Conservation (phyloP, 192 early-diverging fungal genomes). For the Obelidium mucronatum region DNA sequence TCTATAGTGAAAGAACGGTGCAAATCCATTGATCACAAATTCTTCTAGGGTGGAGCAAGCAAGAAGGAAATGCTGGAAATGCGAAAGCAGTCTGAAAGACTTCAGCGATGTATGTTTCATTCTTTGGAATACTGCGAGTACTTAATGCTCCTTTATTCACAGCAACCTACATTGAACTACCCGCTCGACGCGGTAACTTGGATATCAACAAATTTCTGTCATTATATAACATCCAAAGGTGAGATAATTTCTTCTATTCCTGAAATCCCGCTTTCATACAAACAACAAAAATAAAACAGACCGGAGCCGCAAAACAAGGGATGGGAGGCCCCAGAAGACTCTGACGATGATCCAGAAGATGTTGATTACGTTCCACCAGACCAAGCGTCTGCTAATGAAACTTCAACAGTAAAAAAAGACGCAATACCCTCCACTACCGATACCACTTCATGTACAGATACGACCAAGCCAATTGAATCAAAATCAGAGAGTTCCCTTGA, state of each 20-base stretch:
- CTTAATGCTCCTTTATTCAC: background rate
- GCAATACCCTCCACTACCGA: too few species aligned
- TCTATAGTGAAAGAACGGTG: too few species aligned
- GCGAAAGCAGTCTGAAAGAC: conserved; percentile 9
- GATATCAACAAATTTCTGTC: conserved; percentile 8
- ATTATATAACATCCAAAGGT: conserved; percentile 16
- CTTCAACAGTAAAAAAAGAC: too few species aligned
- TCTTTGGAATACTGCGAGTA: background rate
- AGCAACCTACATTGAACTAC: conserved; percentile 13
- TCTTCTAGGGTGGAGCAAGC: background rate
- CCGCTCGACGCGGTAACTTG: conserved; percentile 17
- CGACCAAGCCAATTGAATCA: too few species aligned
- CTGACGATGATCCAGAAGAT: background rate
- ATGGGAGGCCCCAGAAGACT: background rate
- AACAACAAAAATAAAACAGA: too few species aligned
- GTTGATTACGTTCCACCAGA: background rate
- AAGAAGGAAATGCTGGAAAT: conserved; percentile 10
- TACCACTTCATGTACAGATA: too few species aligned
- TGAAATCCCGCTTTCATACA: too few species aligned
- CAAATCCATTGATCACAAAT: background rate
- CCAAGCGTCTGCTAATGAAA: background rate
- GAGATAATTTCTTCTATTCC: too few species aligned
- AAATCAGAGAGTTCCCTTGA: too few species aligned
- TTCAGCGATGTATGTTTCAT: conserved; percentile 10
- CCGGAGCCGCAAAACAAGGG: background rate